These are phyloP conservation scores for Uronychia binucleata DNA, from an alignment of 73 alveolate genomes.

Conservation along the genomic window DNA sequence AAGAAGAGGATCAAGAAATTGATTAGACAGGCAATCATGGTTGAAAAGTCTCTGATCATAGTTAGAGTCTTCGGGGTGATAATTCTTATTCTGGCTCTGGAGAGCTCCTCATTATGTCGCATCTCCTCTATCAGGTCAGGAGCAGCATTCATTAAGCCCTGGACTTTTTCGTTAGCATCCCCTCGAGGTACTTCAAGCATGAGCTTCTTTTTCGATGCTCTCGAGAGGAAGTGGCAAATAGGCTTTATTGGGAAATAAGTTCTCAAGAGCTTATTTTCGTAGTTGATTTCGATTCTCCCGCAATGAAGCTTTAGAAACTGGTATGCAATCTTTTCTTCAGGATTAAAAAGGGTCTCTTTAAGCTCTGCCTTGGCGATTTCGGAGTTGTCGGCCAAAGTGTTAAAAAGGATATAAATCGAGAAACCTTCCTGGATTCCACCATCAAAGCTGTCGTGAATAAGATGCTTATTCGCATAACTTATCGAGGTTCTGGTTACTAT, in stretches of 20 bases:
- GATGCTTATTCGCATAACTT: not conserved
- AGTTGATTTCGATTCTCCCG: constrained; percentile 31
- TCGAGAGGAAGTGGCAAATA: constrained; percentile 20
- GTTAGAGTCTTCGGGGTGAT: constrained; percentile 20
- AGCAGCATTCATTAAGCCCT: constrained; percentile 11
- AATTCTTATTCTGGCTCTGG: not conserved
- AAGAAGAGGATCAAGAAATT: not conserved
- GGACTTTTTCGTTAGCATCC: constrained; percentile 20
- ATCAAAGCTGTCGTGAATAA: constrained; percentile 17
- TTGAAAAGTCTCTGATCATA: constrained; percentile 8
- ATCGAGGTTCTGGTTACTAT: not conserved
- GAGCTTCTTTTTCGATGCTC: constrained; percentile 1
- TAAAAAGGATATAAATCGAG: constrained; percentile 19
- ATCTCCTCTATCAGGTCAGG: constrained; percentile 14
- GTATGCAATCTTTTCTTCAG: constrained; percentile 11
- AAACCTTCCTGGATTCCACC: constrained; percentile 37
- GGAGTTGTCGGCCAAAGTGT: not conserved
- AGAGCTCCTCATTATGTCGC: constrained; percentile 19
- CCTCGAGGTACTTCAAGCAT: not conserved
- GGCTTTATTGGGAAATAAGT: constrained; percentile 44
- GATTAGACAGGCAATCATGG: constrained; percentile 1
- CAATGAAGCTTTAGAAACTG: constrained; percentile 18
- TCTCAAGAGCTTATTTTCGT: not conserved
- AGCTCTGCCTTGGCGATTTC: constrained; percentile 6
- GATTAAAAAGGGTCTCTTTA: constrained; percentile 9